A percentile compares a stretch with the other conserved stretches of the same genome.
These are phyloP conservation scores for Diutina neorugosa DNA, from an alignment of 1,139 yeast species.

Conservation along the genomic window DNA sequence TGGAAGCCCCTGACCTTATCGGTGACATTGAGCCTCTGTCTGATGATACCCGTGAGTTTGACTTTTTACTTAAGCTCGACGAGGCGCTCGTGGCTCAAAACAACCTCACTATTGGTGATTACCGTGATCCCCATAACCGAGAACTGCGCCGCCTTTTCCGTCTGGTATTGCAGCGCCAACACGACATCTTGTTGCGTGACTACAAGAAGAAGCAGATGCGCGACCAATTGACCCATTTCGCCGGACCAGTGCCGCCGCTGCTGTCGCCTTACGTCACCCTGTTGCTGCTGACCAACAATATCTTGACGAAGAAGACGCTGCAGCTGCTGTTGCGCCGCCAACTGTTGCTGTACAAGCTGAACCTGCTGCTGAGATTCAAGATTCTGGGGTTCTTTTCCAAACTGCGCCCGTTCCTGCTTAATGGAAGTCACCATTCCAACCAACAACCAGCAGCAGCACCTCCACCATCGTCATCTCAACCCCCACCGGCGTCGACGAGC, in stretches of 20 bases:
- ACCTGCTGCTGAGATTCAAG: constrained; percentile 27
- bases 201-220: constrained; percentile 20
- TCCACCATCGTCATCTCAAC: not conserved
- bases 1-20: constrained; percentile 24
- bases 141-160: constrained; percentile 12
- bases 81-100: constrained; percentile 19
- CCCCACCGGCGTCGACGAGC: not conserved
- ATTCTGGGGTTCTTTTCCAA: constrained; percentile 32
- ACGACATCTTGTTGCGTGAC: constrained; percentile 20
- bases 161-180: constrained; percentile 23
- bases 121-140: not conserved
- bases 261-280: not conserved
- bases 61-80: constrained; percentile 30
- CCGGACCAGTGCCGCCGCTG: not conserved
- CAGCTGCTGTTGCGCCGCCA: constrained; percentile 23
- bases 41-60: constrained; percentile 33
- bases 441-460: not conserved
- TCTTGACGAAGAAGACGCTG: constrained; percentile 2
- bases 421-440: not conserved
- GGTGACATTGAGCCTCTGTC: constrained; percentile 16
- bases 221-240: not conserved
- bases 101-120: not conserved
- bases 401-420: constrained; percentile 21
- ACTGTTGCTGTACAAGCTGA: constrained; percentile 28
- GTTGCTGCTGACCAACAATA: not conserved